Conservation (phyloP, 805 yeast genomes). For the Metschnikowia hibisci region DNA sequence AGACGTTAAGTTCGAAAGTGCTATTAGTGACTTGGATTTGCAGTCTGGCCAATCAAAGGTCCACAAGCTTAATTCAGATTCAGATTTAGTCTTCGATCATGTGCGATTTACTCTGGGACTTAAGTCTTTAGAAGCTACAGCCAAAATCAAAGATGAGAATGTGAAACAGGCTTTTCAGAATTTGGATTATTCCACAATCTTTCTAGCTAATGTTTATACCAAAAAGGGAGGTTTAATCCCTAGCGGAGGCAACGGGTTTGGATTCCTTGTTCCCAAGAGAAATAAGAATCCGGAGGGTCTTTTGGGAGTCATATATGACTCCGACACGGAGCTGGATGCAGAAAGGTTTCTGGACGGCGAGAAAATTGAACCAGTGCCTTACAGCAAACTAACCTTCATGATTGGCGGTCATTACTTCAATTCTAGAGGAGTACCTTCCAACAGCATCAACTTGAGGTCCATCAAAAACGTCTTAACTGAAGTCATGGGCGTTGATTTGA, state of each 20-base stretch:
- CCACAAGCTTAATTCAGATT: neutral
- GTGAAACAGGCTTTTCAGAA: slow-evolving; percentile 17
- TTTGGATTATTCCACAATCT: slow-evolving; percentile 45
- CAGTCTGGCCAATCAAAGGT: slow-evolving; percentile 11
- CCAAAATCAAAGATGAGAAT: slow-evolving; percentile 7
- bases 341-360: slow-evolving; percentile 16
- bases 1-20: slow-evolving; percentile 28
- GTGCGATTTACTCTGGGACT: slow-evolving; percentile 58
- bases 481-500: slow-evolving; percentile 23
- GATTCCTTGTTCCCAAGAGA: slow-evolving; percentile 71
- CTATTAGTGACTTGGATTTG: slow-evolving; percentile 22
- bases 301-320: slow-evolving; percentile 87
- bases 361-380: slow-evolving; percentile 25
- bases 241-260: slow-evolving; percentile 62
- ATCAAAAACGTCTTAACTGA: slow-evolving; percentile 24
- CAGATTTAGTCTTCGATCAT: slow-evolving; percentile 41
- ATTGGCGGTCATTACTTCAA: slow-evolving; percentile 70
- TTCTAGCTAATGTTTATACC: slow-evolving; percentile 65
- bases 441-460: slow-evolving; percentile 23
- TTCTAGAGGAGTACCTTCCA: slow-evolving; percentile 29
- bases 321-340: slow-evolving; percentile 65
- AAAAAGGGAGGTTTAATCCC: slow-evolving; percentile 35
- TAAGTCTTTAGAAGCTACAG: slow-evolving; percentile 31
- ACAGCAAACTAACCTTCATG: slow-evolving; percentile 82
- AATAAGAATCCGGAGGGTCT: slow-evolving; percentile 51